Evolutionary conservation across 768 basidiomycete genomes (phyloP), one percentile per base, ranked within the genome.

Genomic region (Termitomyces sp.): DNA sequence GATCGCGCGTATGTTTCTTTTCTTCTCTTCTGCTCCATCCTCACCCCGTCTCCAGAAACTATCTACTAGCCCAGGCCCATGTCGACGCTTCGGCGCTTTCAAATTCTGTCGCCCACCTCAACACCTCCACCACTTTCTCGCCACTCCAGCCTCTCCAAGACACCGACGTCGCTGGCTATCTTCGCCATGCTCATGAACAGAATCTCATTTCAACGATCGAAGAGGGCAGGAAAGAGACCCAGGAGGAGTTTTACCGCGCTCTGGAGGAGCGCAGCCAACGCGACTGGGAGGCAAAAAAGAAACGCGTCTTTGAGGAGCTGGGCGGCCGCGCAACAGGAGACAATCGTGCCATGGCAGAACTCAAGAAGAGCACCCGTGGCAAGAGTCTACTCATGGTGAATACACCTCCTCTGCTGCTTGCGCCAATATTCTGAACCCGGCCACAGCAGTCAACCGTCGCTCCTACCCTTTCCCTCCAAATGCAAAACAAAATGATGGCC

Each of bases 401-500:
- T 79, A 14, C 8, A 55, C 43, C 4, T 42, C 53, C 14, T 14
- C 54, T 15, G 5, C 25, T 47, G 11, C 14, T 46, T 48, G 52
- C 59, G 31, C 42, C 45, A 42, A n/a, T 15, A 46, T 54, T 61
- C 42, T 38, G 20, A 48, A 51, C 54, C 25, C 11, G 31, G 10
- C 37, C 57, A 25, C 55, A 60, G 51, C 61, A 77, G 75, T 68
- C 74, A 7, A 76, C 72, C 63, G 67, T 69, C 46, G 76, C 81
- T 1, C 86, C 88, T 1, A 85, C 81, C 61, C 74, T 88, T 25
- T 85, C 81, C 14, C 72, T 91, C 45, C 90, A 92, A 69, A 91
- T 91, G 88, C 94, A 96, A 73, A 86, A 83, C 74, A 92, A 92
- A 75, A 95, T 98, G 95, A 93, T 98, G 90, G 88, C 86, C 12